These are phyloP conservation scores for Leishmania braziliensis DNA, from an alignment of 208 protist species.

Conservation along the genomic window DNA sequence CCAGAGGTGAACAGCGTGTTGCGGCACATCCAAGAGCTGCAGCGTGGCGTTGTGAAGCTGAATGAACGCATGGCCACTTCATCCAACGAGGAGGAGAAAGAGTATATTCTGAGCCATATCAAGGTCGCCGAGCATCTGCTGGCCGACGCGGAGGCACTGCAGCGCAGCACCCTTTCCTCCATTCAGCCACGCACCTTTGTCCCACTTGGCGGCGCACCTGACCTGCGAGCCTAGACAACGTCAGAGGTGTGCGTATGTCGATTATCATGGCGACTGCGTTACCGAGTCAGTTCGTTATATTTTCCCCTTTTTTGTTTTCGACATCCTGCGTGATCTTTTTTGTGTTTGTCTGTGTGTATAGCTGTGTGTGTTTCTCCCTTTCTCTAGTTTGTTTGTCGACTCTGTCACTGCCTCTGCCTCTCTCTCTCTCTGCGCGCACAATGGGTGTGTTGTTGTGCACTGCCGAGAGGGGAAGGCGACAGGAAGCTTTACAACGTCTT, in stretches of 20 bases:
- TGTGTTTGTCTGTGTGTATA: background rate
- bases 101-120: conserved; percentile 52
- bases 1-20: conserved; percentile 56
- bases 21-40: conserved; percentile 57
- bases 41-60: conserved; percentile 59
- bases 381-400: no score
- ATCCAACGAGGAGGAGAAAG: conserved; percentile 46
- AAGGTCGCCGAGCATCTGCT: conserved; percentile 47
- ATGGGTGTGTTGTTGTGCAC: background rate
- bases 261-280: background rate
- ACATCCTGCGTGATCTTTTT: background rate
- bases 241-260: background rate
- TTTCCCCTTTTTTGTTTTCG: background rate
- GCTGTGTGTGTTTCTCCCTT: background rate
- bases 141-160: conserved; percentile 45
- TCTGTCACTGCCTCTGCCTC: background rate
- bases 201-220: conserved; percentile 37
- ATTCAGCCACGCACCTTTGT: conserved; percentile 43
- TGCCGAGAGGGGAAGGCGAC: background rate
- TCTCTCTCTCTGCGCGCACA: background rate
- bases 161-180: conserved; percentile 37
- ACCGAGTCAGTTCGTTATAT: background rate
- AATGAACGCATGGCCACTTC: conserved; percentile 39
- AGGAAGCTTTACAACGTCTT: background rate
- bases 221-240: conserved; percentile 9